phyloP scores from a whole-genome alignment of 2,329 filamentous ascomycete species.

The Xylaria sp. region DNA sequence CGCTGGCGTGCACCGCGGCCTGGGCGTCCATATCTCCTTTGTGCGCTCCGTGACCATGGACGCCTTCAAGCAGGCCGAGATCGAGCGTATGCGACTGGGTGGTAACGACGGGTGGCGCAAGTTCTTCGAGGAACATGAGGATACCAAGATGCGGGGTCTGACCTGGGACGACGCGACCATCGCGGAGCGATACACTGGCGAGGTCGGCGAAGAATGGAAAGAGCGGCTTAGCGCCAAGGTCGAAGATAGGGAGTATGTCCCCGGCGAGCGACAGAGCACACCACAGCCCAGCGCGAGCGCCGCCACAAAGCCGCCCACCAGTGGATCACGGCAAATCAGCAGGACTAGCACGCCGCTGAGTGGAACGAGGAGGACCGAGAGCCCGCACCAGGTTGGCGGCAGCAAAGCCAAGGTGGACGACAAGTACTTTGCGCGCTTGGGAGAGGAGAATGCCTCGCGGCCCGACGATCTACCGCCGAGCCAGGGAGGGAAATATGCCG shows the following conservation, averaged over 20 bases:
- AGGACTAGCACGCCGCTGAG: conserved; percentile 48
- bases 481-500: conserved; percentile 90
- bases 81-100: conserved; percentile 89
- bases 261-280: conserved; percentile 64
- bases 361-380: conserved; percentile 49
- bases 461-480: conserved; percentile 78
- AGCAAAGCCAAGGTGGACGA: conserved; percentile 74
- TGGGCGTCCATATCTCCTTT: conserved; percentile 98
- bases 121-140: conserved; percentile 80
- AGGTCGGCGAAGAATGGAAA: conserved; percentile 94
- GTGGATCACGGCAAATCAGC: conserved; percentile 35
- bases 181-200: conserved; percentile 86
- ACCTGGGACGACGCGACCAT: conserved; percentile 89
- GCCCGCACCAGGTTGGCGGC: conserved; percentile 44
- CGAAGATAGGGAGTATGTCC: conserved; percentile 85
- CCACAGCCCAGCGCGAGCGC: conserved; percentile 41
- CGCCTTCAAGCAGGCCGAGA: conserved; percentile 91
- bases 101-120: conserved; percentile 86
- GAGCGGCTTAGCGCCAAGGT: conserved; percentile 86
- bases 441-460: conserved; percentile 79
- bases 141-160: conserved; percentile 69
- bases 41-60: conserved; percentile 98
- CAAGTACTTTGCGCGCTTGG: conserved; percentile 86
- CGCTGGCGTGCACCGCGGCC: conserved; percentile 89
- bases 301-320: conserved; percentile 44